A percentile compares a stretch with the other conserved stretches of the same genome.
Conservation (phyloP, 805 yeast species). For the Candida vaughaniae region DNA sequence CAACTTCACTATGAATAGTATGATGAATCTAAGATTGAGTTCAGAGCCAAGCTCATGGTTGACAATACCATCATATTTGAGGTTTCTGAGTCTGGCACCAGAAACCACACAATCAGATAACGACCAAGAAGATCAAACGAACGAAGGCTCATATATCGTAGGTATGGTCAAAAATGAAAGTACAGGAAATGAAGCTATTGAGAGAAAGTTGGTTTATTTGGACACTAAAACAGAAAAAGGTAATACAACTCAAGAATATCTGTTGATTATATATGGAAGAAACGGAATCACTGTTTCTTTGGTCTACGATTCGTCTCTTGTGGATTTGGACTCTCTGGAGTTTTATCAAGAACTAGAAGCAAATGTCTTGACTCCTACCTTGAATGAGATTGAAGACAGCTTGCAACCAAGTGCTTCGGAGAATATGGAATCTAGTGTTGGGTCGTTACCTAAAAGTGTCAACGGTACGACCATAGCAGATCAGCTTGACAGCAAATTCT, state of each 20-base stretch:
- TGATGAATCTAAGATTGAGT: slow-evolving; percentile 19
- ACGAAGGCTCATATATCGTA: slow-evolving; percentile 22
- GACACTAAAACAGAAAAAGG: slow-evolving; percentile 8
- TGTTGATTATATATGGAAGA: slow-evolving; percentile 28
- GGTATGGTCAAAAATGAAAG: slow-evolving; percentile 18
- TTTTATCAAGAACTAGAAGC: slow-evolving; percentile 24
- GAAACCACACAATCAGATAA: neutral
- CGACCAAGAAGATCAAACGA: neutral
- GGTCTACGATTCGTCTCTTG: slow-evolving; percentile 28
- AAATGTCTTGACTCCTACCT: slow-evolving; percentile 17
- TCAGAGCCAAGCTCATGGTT: slow-evolving; percentile 17
- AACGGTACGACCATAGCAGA: slow-evolving; percentile 8
- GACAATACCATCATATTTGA: slow-evolving; percentile 18
- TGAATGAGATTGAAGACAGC: slow-evolving; percentile 21
- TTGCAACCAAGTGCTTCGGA: slow-evolving; percentile 17
- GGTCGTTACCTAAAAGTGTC: slow-evolving; percentile 27
- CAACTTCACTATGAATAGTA: slow-evolving; percentile 33
- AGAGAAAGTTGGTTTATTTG: slow-evolving; percentile 27
- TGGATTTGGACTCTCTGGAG: slow-evolving; percentile 19
- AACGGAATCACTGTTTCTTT: slow-evolving; percentile 23
- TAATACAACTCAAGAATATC: slow-evolving; percentile 16
- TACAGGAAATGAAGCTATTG: slow-evolving; percentile 12
- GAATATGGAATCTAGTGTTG: slow-evolving; percentile 25
- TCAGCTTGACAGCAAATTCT: slow-evolving; percentile 35
- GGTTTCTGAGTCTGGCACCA: slow-evolving; percentile 2